These are phyloP conservation scores for Solanum pinnatisectum DNA, from an alignment of 257 asterid genomes.

Conservation along the genomic window DNA sequence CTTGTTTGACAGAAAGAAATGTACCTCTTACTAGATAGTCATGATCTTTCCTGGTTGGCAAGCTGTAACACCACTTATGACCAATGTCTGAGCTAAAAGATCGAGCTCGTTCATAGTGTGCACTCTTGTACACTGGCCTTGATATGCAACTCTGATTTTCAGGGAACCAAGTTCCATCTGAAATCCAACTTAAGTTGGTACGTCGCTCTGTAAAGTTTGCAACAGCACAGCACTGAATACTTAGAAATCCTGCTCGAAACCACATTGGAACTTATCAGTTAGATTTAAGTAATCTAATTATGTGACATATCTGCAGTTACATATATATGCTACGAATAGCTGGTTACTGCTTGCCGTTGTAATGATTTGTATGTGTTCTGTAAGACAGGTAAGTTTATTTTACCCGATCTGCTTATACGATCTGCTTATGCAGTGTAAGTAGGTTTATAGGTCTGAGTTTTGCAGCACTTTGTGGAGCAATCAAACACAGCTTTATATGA, in stretches of 20 bases:
- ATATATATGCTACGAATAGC: not conserved
- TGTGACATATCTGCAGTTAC: not conserved
- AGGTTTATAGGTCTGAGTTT: not conserved
- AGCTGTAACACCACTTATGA: conserved; percentile 42
- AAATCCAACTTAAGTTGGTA: conserved; percentile 24
- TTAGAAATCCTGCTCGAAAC: conserved; percentile 32
- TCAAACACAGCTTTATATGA: not conserved
- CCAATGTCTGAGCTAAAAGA: conserved; percentile 22
- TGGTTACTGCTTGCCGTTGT: not conserved
- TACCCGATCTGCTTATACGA: not conserved
- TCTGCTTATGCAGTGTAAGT: not conserved
- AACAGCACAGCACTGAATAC: conserved; percentile 36
- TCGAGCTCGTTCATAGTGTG: conserved; percentile 20
- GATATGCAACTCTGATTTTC: conserved; percentile 25
- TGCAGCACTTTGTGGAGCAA: not conserved
- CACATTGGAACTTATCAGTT: not conserved
- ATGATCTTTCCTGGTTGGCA: conserved; percentile 28
- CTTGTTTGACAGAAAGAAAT: conserved; percentile 29
- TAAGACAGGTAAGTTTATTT: not conserved
- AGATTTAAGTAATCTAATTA: not conserved
- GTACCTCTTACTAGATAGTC: conserved; percentile 42
- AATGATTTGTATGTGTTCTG: not conserved
- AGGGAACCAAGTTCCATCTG: conserved; percentile 34
- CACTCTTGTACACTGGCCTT: conserved; percentile 12
- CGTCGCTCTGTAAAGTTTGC: conserved; percentile 9